Conservation (phyloP, 345 rosid genomes). For the Eucalyptus erythrocorys region DNA sequence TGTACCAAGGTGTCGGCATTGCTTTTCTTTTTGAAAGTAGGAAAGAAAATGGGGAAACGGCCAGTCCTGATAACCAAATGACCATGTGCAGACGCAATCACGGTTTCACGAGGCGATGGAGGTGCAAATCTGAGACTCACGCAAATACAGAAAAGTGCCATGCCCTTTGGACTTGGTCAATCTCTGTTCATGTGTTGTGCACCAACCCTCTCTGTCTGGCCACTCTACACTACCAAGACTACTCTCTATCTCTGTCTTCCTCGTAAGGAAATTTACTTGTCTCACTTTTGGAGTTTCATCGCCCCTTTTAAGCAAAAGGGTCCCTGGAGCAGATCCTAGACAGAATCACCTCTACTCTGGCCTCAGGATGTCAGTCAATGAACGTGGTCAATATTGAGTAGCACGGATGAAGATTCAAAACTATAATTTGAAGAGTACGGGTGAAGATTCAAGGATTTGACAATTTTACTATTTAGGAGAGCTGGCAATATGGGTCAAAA, state of each 20-base stretch:
- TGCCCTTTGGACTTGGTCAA: neutral
- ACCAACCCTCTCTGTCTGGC: neutral
- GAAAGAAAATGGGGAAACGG: neutral
- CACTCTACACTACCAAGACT: neutral
- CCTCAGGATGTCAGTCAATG: constrained; percentile 21
- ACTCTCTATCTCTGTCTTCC: neutral
- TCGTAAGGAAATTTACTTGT: neutral
- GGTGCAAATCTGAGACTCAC: neutral
- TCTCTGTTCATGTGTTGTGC: neutral
- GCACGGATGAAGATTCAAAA: neutral
- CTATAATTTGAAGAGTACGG: neutral
- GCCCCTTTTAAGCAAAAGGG: neutral
- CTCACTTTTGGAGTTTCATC: neutral
- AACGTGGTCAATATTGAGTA: constrained; percentile 1
- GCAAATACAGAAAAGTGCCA: neutral
- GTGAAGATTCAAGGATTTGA: neutral
- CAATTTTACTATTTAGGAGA: neutral
- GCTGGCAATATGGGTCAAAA: too few species aligned
- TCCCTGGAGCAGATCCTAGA: neutral
- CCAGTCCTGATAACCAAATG: neutral
- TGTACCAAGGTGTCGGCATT: neutral
- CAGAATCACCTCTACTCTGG: neutral
- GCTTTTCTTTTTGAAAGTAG: neutral
- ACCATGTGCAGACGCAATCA: neutral
- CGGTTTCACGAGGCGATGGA: neutral